Evolutionary conservation across 306 rosid species (phyloP).

Genomic region (Erythrophleum fordii): DNA sequence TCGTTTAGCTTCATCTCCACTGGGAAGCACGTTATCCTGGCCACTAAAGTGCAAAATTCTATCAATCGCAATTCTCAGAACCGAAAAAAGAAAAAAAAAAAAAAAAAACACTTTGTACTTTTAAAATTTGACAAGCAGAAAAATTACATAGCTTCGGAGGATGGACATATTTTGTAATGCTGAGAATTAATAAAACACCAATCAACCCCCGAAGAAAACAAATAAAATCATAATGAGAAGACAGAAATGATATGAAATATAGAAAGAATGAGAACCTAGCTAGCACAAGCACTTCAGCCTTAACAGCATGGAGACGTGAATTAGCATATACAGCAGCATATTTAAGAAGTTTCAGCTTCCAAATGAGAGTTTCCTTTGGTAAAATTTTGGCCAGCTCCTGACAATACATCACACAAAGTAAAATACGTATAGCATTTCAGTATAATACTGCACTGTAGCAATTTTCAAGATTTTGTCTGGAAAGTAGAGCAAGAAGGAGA

Average conservation of each 20-base stretch:
- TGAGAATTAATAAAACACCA: background rate
- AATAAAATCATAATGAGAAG: background rate
- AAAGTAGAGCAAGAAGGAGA: too few relatives aligned
- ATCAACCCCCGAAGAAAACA: background rate
- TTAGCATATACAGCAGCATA: conserved; percentile 88
- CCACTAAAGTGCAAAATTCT: conserved; percentile 60
- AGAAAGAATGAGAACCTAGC: conserved; percentile 65
- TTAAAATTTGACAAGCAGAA: too few relatives aligned
- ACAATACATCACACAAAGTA: conserved; percentile 35
- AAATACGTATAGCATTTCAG: conserved; percentile 8
- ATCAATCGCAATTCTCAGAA: conserved; percentile 24
- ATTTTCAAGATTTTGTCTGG: too few relatives aligned
- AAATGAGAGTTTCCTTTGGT: conserved; percentile 76
- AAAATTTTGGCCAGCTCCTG: conserved; percentile 72
- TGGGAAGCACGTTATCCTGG: conserved; percentile 88
- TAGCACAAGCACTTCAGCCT: conserved; percentile 90
- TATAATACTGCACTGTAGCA: conserved; percentile 12
- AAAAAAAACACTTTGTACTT: too few relatives aligned
- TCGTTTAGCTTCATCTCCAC: conserved; percentile 74
- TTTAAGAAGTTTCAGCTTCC: conserved; percentile 91
- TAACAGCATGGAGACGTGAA: conserved; percentile 91
- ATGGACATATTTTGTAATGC: background rate
- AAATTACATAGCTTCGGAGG: background rate
- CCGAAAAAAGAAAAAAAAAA: too few relatives aligned
- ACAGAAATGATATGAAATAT: background rate